Conservation (phyloP, 768 basidiomycete species). For the Leucosporidium scottii region DNA sequence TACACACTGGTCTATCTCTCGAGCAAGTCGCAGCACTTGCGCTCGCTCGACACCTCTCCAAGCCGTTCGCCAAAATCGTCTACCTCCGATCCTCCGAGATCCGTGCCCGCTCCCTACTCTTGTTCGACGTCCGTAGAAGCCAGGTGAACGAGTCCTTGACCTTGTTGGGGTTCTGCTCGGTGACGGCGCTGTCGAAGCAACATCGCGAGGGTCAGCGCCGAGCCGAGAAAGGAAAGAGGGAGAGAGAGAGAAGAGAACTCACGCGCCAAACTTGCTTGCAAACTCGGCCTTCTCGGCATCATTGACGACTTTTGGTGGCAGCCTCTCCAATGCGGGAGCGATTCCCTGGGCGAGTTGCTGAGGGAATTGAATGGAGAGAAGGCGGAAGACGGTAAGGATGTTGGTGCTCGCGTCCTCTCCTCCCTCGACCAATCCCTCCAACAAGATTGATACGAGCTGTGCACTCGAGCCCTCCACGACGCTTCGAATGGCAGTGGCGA, state of each 20-base stretch:
- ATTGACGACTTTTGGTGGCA: conserved; percentile 46
- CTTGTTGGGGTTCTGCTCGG: conserved; percentile 62
- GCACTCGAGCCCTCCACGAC: conserved; percentile 47
- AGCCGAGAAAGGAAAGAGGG: not conserved
- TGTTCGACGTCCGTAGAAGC: conserved; percentile 30
- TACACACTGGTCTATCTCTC: no score
- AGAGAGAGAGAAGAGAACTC: conserved; percentile 40
- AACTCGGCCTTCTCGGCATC: conserved; percentile 61
- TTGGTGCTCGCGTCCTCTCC: conserved; percentile 71
- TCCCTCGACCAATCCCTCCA: conserved; percentile 65
- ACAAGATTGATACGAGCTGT: conserved; percentile 65
- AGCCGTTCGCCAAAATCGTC: not conserved
- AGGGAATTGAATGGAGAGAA: conserved; percentile 61
- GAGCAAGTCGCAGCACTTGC: no score
- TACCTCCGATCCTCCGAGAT: conserved; percentile 22
- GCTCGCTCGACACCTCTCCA: not conserved
- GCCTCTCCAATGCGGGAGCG: conserved; percentile 60
- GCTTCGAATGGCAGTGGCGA: conserved; percentile 56
- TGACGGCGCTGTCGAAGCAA: conserved; percentile 52
- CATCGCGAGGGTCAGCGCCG: no score
- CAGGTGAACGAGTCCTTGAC: conserved; percentile 64
- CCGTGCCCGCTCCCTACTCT: conserved; percentile 25
- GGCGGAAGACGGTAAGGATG: conserved; percentile 71
- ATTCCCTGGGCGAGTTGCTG: conserved; percentile 65
- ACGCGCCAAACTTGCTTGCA: conserved; percentile 67